These are phyloP conservation scores for Yamadazyma sp. DNA, from an alignment of 805 yeast genomes.

Conservation along the genomic window DNA sequence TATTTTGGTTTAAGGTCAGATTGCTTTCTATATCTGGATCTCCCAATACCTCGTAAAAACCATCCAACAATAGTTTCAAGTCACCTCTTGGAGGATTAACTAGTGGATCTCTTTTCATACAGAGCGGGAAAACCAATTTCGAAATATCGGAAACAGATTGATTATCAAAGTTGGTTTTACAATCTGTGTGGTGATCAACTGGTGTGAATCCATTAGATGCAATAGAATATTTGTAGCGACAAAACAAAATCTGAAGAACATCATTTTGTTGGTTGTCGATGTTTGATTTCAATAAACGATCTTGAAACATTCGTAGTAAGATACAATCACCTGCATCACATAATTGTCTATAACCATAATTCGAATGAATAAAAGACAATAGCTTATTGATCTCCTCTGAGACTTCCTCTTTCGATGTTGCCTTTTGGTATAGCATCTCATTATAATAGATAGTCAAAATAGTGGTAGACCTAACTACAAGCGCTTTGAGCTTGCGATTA, in stretches of 20 bases:
- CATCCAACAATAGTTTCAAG: conserved; percentile 68
- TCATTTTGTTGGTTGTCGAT: conserved; percentile 52
- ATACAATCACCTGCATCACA: conserved; percentile 66
- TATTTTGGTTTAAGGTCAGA: conserved; percentile 33
- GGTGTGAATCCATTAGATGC: conserved; percentile 60
- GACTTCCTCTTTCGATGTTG: neutral
- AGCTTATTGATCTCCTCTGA: conserved; percentile 23
- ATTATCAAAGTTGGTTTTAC: conserved; percentile 24
- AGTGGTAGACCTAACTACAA: conserved; percentile 36
- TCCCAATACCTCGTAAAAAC: conserved; percentile 67
- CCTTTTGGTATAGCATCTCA: neutral
- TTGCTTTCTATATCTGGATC: conserved; percentile 51
- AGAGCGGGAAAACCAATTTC: conserved; percentile 51
- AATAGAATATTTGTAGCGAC: conserved; percentile 70
- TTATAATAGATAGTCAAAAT: conserved; percentile 36
- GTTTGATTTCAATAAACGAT: conserved; percentile 36
- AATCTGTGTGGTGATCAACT: conserved; percentile 56
- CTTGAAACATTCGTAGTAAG: conserved; percentile 60
- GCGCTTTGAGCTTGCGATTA: conserved; percentile 44
- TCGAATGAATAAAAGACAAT: conserved; percentile 63
- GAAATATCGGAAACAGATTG: conserved; percentile 35
- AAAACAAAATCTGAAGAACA: conserved; percentile 71
- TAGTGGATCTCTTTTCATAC: conserved; percentile 58
- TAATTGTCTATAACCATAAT: conserved; percentile 63
- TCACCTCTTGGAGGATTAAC: conserved; percentile 63